Evolutionary conservation across 306 rosid species (phyloP), one percentile per base, ranked within the genome.

Genomic region (Trifolium fragiferum): DNA sequence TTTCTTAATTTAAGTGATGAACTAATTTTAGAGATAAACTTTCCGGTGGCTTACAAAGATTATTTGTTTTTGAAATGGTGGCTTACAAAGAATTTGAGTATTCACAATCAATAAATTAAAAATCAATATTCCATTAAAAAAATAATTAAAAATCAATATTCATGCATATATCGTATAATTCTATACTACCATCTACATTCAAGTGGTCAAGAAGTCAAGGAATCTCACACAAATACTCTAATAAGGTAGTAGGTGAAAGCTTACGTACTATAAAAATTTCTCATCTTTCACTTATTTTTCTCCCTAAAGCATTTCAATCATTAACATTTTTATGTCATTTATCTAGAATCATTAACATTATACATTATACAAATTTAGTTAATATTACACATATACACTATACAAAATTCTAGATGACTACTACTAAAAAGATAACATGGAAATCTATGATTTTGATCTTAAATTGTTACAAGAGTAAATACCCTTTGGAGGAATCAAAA

Each of bases 361-460:
- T 25, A 74, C 70, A 80, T n/a, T 49, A 30, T 30, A 20, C 73
- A 75, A n/a, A 49, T 57, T 38, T 47, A 6, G 65, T 30, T 30
- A 30, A 30, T 30, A 30, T 30, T 70, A 63, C 68, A 55, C 21
- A 41, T 14, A 37, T 14, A 37, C 25, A 18, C 44, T 32, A 64
- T 2, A 76, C 62, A 23, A 21, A 21, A 57, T 38, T 59, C 61
- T 68, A 74, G 65, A 90, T 82, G 90, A 75, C 32, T 63, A 75
- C 38, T 62, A 8, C 41, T 20, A 82, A 79, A 76, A 89, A 78
- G 82, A 60, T 76, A 50, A 84, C 88, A 77, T 90, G 96, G 98
- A 93, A 85, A 75, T 85, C 92, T 33, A 49, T 86, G 70, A 23
- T 84, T 57, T 76, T 87, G 55, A 33, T 89, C 73, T 82, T 92